Percentiles rank a stretch among this genome's conserved stretches.
These are phyloP conservation scores for Pezicula radicicola DNA, from an alignment of 2,329 filamentous ascomycete genomes.

Conservation along the genomic window DNA sequence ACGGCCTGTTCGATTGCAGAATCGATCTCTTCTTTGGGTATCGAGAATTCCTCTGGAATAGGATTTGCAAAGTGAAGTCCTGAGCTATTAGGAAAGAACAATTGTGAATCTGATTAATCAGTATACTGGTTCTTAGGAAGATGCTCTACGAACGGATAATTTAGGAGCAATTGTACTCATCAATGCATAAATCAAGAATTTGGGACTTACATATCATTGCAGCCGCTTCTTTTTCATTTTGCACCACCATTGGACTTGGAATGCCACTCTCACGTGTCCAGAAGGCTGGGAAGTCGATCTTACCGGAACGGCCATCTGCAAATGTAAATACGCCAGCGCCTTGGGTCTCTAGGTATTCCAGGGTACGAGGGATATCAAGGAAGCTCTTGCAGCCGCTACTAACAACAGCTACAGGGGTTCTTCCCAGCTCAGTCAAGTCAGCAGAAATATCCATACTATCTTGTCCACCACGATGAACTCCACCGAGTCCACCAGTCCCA, in stretches of 20 bases:
- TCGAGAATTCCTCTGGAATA: conserved; percentile 56
- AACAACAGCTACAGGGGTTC: conserved; percentile 84
- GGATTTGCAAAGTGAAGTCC: conserved; percentile 88
- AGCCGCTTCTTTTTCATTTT: conserved; percentile 78
- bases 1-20: conserved; percentile 53
- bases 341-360: conserved; percentile 72
- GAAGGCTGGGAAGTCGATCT: conserved; percentile 87
- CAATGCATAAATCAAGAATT: not conserved
- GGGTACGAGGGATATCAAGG: conserved; percentile 82
- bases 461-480: conserved; percentile 88
- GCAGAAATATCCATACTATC: conserved; percentile 90
- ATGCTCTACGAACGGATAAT: not conserved
- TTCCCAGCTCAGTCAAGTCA: conserved; percentile 88
- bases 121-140: not conserved
- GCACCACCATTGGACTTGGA: conserved; percentile 72
- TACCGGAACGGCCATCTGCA: conserved; percentile 70
- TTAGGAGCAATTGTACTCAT: not conserved
- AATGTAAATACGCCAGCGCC: conserved; percentile 87
- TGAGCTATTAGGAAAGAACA: conserved; percentile 58
- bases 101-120: conserved; percentile 60
- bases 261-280: conserved; percentile 86
- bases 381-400: conserved; percentile 95
- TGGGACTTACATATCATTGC: conserved; percentile 68
- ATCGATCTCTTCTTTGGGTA: conserved; percentile 58
- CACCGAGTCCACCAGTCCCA: conserved; percentile 90